Percentiles rank a stretch among this genome's conserved stretches.
Conservation (phyloP, 1,139 yeast species). For the Scheffersomyces insectosa region DNA sequence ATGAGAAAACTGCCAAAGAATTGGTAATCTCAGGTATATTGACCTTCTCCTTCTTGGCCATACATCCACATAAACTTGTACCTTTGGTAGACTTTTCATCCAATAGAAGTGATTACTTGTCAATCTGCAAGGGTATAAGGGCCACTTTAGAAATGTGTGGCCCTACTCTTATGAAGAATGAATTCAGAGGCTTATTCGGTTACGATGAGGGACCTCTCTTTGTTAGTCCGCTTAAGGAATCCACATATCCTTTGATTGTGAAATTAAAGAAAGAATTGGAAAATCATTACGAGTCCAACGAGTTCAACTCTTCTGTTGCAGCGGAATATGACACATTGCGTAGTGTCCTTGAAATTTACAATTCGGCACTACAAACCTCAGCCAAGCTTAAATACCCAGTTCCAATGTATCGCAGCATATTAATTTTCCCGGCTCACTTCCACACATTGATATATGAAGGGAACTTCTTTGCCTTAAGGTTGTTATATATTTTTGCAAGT, state of each 20-base stretch:
- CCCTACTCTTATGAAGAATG: constrained; percentile 4
- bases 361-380: constrained; percentile 14
- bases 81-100: constrained; percentile 27
- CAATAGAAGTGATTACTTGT: constrained; percentile 20
- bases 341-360: constrained; percentile 13
- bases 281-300: constrained; percentile 5
- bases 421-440: constrained; percentile 18
- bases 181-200: constrained; percentile 8
- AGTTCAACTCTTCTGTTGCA: constrained; percentile 7
- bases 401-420: constrained; percentile 30
- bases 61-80: constrained; percentile 31
- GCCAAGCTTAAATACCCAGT: constrained; percentile 22
- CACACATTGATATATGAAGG: constrained; percentile 19
- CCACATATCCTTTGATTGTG: constrained; percentile 19
- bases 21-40: constrained; percentile 23
- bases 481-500: constrained; percentile 24
- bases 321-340: constrained; percentile 9
- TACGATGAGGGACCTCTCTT: constrained; percentile 3
- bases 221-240: constrained; percentile 2
- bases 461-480: constrained; percentile 24
- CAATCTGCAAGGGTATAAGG: constrained; percentile 20
- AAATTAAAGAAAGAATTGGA: constrained; percentile 13
- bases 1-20: constrained; percentile 18
- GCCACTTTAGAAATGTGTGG: constrained; percentile 7
- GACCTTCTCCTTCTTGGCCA: constrained; percentile 27